These are phyloP conservation scores for Eucalyptus cloeziana DNA, from an alignment of 345 rosid species.

Conservation along the genomic window DNA sequence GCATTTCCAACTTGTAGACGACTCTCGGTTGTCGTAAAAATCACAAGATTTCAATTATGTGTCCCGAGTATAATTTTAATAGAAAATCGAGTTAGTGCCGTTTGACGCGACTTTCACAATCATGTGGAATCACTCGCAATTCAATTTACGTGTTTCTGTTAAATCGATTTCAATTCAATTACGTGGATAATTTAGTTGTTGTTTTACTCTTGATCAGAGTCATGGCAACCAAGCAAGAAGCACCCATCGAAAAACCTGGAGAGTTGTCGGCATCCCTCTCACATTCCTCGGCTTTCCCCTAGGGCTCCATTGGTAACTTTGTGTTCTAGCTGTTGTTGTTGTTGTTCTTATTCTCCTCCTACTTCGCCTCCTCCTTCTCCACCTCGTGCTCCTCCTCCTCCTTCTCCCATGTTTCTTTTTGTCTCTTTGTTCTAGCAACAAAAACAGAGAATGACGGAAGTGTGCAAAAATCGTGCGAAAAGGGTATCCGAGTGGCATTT, in stretches of 20 bases:
- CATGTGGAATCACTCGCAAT: accelerated
- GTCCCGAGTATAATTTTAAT: too few species aligned
- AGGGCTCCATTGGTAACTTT: too few species aligned
- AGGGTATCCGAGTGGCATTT: too few species aligned
- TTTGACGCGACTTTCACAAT: accelerated
- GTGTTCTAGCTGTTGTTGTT: accelerated
- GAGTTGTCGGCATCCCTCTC: too few species aligned
- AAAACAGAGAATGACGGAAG: background rate
- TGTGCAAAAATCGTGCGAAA: background rate
- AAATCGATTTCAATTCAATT: accelerated
- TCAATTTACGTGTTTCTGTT: accelerated
- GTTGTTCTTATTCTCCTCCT: accelerated
- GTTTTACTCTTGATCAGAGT: too few species aligned
- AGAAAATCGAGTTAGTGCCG: accelerated
- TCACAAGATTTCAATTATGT: accelerated
- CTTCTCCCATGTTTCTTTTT: background rate
- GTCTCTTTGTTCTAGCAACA: too few species aligned
- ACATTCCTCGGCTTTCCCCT: too few species aligned
- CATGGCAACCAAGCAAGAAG: too few species aligned
- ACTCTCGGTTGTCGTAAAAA: too few species aligned
- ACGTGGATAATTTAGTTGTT: too few species aligned
- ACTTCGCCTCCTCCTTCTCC: background rate
- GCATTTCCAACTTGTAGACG: accelerated
- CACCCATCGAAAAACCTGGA: too few species aligned
- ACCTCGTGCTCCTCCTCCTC: background rate